These are phyloP conservation scores for Ganoderma multipileum DNA, from an alignment of 1,284 basidiomycete genomes.

Conservation along the genomic window DNA sequence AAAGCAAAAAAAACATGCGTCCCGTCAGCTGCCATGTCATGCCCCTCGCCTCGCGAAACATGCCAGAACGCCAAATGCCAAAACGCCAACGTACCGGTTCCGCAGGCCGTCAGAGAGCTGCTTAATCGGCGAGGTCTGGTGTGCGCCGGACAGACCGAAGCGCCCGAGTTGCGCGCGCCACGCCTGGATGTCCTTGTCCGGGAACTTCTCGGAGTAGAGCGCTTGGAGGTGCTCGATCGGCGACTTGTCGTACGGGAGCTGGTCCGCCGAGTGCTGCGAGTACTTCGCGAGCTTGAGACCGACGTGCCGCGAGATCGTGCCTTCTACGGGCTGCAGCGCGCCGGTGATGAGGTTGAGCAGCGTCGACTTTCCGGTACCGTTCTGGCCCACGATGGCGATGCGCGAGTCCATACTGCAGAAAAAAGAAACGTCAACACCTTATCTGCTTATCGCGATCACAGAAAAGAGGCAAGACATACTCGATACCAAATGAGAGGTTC, in stretches of 20 bases:
- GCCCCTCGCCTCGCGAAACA: background rate
- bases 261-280: constrained; percentile 98
- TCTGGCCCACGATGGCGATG: constrained; percentile 97
- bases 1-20: background rate
- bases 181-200: constrained; percentile 92
- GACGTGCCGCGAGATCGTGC: constrained; percentile 89
- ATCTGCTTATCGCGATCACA: background rate
- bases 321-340: constrained; percentile 81
- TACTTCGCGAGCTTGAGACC: constrained; percentile 96
- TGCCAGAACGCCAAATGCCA: background rate
- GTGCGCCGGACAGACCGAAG: constrained; percentile 93
- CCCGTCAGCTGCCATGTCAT: constrained; percentile 1
- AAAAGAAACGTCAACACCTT: background rate
- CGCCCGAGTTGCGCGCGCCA: constrained; percentile 96
- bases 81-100: constrained; percentile 74
- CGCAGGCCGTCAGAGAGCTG: constrained; percentile 96
- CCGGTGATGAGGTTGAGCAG: constrained; percentile 95
- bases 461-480: constrained; percentile 56
- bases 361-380: constrained; percentile 98
- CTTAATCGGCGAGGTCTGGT: constrained; percentile 93
- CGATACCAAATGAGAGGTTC: constrained; percentile 93
- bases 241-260: constrained; percentile 92
- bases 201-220: constrained; percentile 85
- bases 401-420: constrained; percentile 87
- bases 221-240: constrained; percentile 96